Evolutionary conservation across 306 rosid genomes (phyloP).

Genomic region (Dicorynia guianensis): DNA sequence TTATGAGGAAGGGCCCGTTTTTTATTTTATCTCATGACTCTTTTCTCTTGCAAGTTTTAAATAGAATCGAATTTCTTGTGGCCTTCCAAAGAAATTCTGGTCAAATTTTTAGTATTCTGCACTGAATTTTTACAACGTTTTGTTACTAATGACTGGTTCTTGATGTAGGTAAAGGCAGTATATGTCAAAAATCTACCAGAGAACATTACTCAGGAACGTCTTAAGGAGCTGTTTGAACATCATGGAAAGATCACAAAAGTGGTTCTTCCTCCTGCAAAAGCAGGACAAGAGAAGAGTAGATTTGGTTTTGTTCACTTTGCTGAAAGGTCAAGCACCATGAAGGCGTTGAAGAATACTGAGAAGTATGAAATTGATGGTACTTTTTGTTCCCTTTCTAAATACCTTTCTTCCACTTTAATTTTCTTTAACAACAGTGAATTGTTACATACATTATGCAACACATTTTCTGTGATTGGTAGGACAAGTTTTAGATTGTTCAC

Average conservation of each 20-base stretch:
- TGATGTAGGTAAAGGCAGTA: slow-evolving; percentile 68
- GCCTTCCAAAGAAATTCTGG: slow-evolving; percentile 21
- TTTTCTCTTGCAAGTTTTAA: slow-evolving; percentile 15
- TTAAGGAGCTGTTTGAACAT: slow-evolving; percentile 59
- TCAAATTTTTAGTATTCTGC: slow-evolving; percentile 25
- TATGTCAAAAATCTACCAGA: slow-evolving; percentile 75
- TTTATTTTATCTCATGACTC: slow-evolving; percentile 21
- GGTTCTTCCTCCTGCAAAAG: slow-evolving; percentile 74
- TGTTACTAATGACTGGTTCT: slow-evolving; percentile 33
- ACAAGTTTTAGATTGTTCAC: slow-evolving; percentile 72
- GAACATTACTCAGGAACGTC: slow-evolving; percentile 63
- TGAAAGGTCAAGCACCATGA: slow-evolving; percentile 74
- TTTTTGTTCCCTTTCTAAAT: slow-evolving; percentile 23
- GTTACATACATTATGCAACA: slow-evolving; percentile 20
- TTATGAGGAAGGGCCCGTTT: not conserved
- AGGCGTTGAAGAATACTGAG: slow-evolving; percentile 67
- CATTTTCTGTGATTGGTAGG: slow-evolving; percentile 51
- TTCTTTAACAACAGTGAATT: slow-evolving; percentile 10
- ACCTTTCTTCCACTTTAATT: slow-evolving; percentile 5
- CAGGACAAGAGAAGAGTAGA: slow-evolving; percentile 72
- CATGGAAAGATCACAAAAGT: slow-evolving; percentile 81
- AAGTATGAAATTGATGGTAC: slow-evolving; percentile 76
- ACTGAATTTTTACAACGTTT: slow-evolving; percentile 22
- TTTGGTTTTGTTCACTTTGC: slow-evolving; percentile 78
- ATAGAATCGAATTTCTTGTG: slow-evolving; percentile 2